phyloP scores from a whole-genome alignment of 768 basidiomycete genomes.

The Fomitopsis serialis region DNA sequence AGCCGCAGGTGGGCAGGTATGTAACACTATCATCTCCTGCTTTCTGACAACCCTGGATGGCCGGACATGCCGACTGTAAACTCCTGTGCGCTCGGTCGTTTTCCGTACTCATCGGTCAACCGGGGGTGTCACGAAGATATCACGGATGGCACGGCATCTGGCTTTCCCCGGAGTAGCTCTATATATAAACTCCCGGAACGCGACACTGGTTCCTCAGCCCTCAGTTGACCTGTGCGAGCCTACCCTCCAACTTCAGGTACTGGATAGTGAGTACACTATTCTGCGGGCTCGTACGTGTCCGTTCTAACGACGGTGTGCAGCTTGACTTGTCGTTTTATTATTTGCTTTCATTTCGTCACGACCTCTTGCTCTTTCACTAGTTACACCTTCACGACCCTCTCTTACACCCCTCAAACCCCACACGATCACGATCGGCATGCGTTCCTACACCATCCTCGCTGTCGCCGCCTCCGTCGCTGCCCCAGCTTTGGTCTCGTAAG shows the following conservation, averaged over 20 bases:
- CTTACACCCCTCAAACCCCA: neutral
- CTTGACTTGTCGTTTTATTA: neutral
- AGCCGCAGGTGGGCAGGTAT: no score
- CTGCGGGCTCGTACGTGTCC: neutral
- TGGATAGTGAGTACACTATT: neutral
- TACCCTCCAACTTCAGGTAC: neutral
- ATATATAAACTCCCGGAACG: neutral
- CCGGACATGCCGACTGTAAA: no score
- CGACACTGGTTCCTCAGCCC: neutral
- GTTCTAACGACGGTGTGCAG: neutral
- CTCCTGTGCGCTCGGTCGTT: no score
- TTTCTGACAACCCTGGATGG: no score
- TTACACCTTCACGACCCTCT: neutral
- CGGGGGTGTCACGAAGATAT: neutral
- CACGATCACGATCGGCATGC: neutral
- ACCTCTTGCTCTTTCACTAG: neutral
- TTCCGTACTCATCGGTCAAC: no score
- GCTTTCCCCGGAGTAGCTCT: no score
- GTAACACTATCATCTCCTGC: no score
- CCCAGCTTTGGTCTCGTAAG: neutral
- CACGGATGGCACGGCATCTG: neutral
- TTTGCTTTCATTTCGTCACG: neutral
- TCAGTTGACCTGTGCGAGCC: neutral
- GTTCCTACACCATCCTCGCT: neutral
- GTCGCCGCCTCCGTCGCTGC: neutral